Evolutionary conservation across 805 yeast species (phyloP), one percentile per base, ranked within the genome.

Genomic region (Ogataea kodamae): DNA sequence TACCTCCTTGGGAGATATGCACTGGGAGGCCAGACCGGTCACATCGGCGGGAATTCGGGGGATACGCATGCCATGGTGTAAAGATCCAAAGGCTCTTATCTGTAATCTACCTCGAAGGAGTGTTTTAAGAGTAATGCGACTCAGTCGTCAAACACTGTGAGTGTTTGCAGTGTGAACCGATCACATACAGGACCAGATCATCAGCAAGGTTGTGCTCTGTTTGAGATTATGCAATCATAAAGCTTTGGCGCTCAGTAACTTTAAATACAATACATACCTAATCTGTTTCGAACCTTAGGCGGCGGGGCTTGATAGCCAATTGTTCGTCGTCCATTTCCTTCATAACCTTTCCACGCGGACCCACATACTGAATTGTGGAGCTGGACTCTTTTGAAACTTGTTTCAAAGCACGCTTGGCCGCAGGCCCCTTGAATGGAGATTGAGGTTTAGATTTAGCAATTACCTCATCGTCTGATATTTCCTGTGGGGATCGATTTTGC

Each of bases 271-370:
- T 33, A 33, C 37, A 33, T 33, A 19, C 28, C 32, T 28, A 33
- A 10, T 33, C 32, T 22, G 36, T 40, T 21, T 49, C 52, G 37
- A 68, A 68, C 22, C 55, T 54, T 26, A 70, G 46, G 37, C 52
- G 58, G 37, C 55, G 64, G 1, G 74, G 74, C 38, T 61, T 64
- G 12, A 67, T 52, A 13, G 28, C 43, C 27, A 49, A 34, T 36
- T 66, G 65, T 4, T 50, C 53, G 9, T 52, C 54, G 22, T 59
- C 54, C 46, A 67, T 54, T 16, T 48, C 46, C 30, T 50, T 45
- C 5, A 50, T 47, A 5, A 50, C 37, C 18, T 48, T 52, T 27
- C 62, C 58, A 2, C 70, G 72, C 6, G 67, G 61, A 29, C 47
- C 49, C 13, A 54, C 29, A 35, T 48, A 54, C 21, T 45, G 52